Percentiles rank a stretch among this genome's conserved stretches.
These are phyloP conservation scores for Ulmus americana DNA, from an alignment of 331 rosid genomes.

Conservation along the genomic window DNA sequence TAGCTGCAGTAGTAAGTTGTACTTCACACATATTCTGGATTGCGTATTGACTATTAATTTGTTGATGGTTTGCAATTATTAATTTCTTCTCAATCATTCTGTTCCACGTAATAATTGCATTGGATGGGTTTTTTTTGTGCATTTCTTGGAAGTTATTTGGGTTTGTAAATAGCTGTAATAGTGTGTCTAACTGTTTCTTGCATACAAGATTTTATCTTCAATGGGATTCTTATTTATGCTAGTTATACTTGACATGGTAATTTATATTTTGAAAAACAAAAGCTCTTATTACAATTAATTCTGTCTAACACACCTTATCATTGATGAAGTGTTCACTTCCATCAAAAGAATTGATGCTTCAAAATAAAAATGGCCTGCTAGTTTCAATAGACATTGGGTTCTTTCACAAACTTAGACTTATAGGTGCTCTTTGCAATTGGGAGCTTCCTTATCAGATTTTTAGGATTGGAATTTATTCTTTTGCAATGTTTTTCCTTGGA, in stretches of 20 bases:
- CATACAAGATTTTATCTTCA: not conserved
- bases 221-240: not conserved
- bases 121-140: not conserved
- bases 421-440: not conserved
- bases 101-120: not conserved
- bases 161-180: not conserved
- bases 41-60: not conserved
- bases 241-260: not conserved
- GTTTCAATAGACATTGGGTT: not conserved
- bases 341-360: not conserved
- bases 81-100: not conserved
- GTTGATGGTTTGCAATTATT: not conserved
- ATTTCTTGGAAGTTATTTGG: not conserved
- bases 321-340: not conserved
- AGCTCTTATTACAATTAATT: not conserved
- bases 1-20: slow-evolving; percentile 64
- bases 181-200: not conserved
- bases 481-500: not conserved
- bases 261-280: not conserved
- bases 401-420: not conserved
- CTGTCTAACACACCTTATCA: not conserved
- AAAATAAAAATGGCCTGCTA: not conserved
- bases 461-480: not conserved
- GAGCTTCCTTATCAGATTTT: not conserved
- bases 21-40: not conserved